These are phyloP conservation scores for Aspergillus carlsbadensis DNA, from an alignment of 495 filamentous ascomycete species.

Conservation along the genomic window DNA sequence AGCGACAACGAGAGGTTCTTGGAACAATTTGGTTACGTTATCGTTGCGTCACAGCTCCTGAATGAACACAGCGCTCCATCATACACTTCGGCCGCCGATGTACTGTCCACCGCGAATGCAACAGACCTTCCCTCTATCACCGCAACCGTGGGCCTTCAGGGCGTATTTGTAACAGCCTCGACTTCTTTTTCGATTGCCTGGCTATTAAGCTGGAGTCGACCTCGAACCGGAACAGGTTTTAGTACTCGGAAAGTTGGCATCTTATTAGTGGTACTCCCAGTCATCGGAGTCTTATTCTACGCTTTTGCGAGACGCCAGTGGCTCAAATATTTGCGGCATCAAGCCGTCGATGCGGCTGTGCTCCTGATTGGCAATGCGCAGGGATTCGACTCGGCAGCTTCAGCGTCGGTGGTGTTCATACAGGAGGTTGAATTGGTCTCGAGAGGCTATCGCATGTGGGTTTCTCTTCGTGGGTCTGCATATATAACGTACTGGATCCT, in stretches of 20 bases:
- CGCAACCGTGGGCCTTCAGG: slow-evolving; percentile 45
- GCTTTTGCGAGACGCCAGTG: slow-evolving; percentile 78
- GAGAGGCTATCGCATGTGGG: slow-evolving; percentile 87
- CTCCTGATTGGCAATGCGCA: slow-evolving; percentile 73
- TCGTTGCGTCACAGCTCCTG: slow-evolving; percentile 90
- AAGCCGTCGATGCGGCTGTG: slow-evolving; percentile 72
- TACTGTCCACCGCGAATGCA: slow-evolving; percentile 33
- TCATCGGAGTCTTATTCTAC: slow-evolving; percentile 59
- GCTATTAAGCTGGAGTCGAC: slow-evolving; percentile 65
- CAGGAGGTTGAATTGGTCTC: slow-evolving; percentile 97
- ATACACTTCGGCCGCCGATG: slow-evolving; percentile 44
- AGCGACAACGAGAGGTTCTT: slow-evolving; percentile 85
- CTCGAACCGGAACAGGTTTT: slow-evolving; percentile 32
- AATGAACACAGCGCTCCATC: slow-evolving; percentile 59
- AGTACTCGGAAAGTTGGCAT: slow-evolving; percentile 52
- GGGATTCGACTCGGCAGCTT: slow-evolving; percentile 77
- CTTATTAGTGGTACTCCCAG: slow-evolving; percentile 54
- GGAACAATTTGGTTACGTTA: slow-evolving; percentile 93
- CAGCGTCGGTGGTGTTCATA: slow-evolving; percentile 79
- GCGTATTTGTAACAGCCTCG: slow-evolving; percentile 50
- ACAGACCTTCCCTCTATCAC: slow-evolving; percentile 41
- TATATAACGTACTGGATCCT: slow-evolving; percentile 23
- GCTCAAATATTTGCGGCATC: slow-evolving; percentile 77
- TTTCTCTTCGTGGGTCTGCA: neutral
- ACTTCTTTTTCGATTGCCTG: slow-evolving; percentile 70